A percentile compares a stretch with the other conserved stretches of the same genome.
phyloP scores from a whole-genome alignment of 1,284 basidiomycete species.

The Ceratobasidium sp. region DNA sequence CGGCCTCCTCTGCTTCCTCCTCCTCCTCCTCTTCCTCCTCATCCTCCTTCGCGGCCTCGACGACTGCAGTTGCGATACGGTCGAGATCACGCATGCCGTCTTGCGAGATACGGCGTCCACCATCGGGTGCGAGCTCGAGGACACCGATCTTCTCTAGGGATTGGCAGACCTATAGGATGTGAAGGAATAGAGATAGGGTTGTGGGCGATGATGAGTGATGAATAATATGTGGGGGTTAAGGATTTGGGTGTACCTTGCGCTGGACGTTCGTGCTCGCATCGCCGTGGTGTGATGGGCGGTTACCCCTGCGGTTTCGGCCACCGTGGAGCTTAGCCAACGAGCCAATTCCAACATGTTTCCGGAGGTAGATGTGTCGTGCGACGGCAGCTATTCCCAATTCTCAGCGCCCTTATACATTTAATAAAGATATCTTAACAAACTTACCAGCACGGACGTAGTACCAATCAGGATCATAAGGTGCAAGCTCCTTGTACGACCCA shows the following conservation, averaged over 20 bases:
- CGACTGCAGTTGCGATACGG: constrained; percentile 97
- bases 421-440: constrained; percentile 50
- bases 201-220: no score
- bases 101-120: constrained; percentile 95
- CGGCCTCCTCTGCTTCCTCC: constrained; percentile 30
- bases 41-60: constrained; percentile 66
- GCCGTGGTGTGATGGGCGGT: constrained; percentile 95
- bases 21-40: constrained; percentile 41
- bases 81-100: constrained; percentile 98
- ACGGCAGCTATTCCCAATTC: constrained; percentile 78
- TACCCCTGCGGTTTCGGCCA: constrained; percentile 93
- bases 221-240: not conserved
- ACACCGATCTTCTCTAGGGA: constrained; percentile 99
- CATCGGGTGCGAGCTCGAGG: constrained; percentile 92
- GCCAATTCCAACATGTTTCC: constrained; percentile 98
- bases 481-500: constrained; percentile 96
- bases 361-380: constrained; percentile 99
- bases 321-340: constrained; percentile 97
- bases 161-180: constrained; percentile 76
- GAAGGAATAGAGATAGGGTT: no score
- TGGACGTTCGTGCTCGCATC: constrained; percentile 88
- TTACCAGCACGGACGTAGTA: constrained; percentile 97
- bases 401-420: not conserved
- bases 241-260: constrained; percentile 64
- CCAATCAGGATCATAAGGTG: constrained; percentile 99